Percentiles rank a stretch among this genome's conserved stretches.
phyloP scores from a whole-genome alignment of 106 monocot genomes.

The Allium cepa region DNA sequence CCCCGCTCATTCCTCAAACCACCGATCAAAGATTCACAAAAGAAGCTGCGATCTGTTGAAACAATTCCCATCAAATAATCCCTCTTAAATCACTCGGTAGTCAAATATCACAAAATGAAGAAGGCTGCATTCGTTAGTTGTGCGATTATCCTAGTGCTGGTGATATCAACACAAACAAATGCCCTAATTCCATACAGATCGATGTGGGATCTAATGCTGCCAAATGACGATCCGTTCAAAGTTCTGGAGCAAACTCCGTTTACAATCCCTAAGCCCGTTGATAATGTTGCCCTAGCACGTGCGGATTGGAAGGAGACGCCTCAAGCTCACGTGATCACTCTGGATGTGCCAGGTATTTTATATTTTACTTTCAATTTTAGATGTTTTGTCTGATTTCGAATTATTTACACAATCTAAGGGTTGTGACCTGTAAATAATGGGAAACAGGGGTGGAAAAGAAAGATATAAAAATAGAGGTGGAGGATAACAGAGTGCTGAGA shows the following conservation, averaged over 20 bases:
- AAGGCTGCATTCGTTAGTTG: too few relatives aligned
- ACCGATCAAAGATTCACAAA: too few relatives aligned
- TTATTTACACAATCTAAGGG: neutral
- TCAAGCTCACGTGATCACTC: constrained; percentile 41
- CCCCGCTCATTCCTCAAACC: too few relatives aligned
- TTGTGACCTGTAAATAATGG: neutral
- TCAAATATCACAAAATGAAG: too few relatives aligned
- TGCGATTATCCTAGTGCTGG: too few relatives aligned
- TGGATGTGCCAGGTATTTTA: constrained; percentile 64
- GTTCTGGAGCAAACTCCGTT: constrained; percentile 68
- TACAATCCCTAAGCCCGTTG: constrained; percentile 5
- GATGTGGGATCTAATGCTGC: neutral
- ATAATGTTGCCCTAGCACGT: constrained; percentile 10
- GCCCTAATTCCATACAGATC: too few relatives aligned
- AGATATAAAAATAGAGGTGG: constrained; percentile 49
- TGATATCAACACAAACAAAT: too few relatives aligned
- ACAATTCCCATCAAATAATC: too few relatives aligned
- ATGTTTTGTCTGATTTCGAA: too few relatives aligned
- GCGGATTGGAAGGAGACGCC: constrained; percentile 86
- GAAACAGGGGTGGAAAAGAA: constrained; percentile 34
- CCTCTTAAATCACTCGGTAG: too few relatives aligned
- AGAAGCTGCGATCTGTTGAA: too few relatives aligned
- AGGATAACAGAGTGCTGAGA: constrained; percentile 40
- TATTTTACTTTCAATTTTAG: neutral
- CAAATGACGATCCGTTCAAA: constrained; percentile 39